Evolutionary conservation across 495 filamentous ascomycete species (phyloP).

Genomic region (Penicillium antarcticum): DNA sequence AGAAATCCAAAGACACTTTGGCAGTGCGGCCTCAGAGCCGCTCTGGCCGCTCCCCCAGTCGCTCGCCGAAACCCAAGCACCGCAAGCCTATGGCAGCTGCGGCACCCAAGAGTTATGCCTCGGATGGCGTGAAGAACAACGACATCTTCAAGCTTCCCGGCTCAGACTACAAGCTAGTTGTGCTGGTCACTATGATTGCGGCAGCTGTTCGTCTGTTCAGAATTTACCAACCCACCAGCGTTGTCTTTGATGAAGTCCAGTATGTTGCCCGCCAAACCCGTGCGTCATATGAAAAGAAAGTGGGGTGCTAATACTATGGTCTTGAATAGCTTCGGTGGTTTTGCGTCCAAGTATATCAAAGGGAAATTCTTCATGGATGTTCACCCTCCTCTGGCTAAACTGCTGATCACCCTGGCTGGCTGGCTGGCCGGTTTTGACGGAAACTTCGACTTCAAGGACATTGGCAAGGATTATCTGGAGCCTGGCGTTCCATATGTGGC

Average conservation of each 20-base stretch:
- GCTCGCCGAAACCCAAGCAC: conserved; percentile 40
- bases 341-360: conserved; percentile 98
- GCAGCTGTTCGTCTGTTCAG: conserved; percentile 83
- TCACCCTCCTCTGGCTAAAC: conserved; percentile 93
- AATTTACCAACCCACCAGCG: conserved; percentile 93
- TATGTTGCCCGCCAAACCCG: conserved; percentile 43
- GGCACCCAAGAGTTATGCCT: conserved; percentile 36
- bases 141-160: conserved; percentile 60
- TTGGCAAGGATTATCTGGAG: conserved; percentile 96
- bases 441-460: conserved; percentile 98
- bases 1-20: conserved; percentile 38
- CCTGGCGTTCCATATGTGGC: conserved; percentile 95
- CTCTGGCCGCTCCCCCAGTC: conserved; percentile 38
- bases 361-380: conserved; percentile 99
- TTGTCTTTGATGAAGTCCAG: conserved; percentile 99
- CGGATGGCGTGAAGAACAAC: conserved; percentile 52
- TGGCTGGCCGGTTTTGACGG: conserved; percentile 95
- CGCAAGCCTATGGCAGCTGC: conserved; percentile 27
- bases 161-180: conserved; percentile 76
- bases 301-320: background rate
- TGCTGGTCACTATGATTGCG: conserved; percentile 69
- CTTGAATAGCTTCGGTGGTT: conserved; percentile 80
- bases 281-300: background rate
- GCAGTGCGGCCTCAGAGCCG: conserved; percentile 36
- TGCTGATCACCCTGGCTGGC: conserved; percentile 91